phyloP scores from a whole-genome alignment of 2,329 filamentous ascomycete genomes.

The Hypoxylon rubiginosum region DNA sequence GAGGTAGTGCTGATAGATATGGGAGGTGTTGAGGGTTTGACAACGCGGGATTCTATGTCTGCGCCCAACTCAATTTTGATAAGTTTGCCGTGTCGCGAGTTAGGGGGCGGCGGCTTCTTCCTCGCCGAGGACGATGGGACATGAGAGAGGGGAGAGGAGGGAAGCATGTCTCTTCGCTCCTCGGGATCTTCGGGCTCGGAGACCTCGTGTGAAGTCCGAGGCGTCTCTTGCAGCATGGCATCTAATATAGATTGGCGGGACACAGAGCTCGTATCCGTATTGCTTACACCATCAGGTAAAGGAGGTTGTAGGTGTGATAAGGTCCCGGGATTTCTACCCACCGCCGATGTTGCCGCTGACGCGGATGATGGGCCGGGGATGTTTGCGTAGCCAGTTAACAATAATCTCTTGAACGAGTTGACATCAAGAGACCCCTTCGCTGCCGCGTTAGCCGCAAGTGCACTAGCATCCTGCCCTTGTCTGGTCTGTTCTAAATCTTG shows the following conservation, averaged over 20 bases:
- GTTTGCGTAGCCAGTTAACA: conserved; percentile 78
- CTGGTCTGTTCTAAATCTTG: conserved; percentile 62
- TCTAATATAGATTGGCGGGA: conserved; percentile 72
- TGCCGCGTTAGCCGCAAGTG: conserved; percentile 50
- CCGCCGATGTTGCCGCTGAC: conserved; percentile 45
- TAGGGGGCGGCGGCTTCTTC: conserved; percentile 77
- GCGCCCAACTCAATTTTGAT: conserved; percentile 68
- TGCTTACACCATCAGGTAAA: conserved; percentile 61
- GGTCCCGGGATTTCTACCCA: conserved; percentile 37
- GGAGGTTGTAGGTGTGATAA: conserved; percentile 44
- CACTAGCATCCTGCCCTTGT: conserved; percentile 51
- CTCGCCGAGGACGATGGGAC: conserved; percentile 47
- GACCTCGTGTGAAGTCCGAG: conserved; percentile 70
- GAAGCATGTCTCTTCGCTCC: conserved; percentile 56
- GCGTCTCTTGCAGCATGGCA: conserved; percentile 60
- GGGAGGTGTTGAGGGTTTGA: conserved; percentile 27
- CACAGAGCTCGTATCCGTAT: conserved; percentile 70
- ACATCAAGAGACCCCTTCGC: conserved; percentile 74
- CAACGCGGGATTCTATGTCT: conserved; percentile 50
- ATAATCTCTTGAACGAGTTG: conserved; percentile 80
- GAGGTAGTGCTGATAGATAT: conserved; percentile 43
- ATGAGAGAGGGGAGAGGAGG: conserved; percentile 45
- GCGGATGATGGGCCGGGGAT: conserved; percentile 44
- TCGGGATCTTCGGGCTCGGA: conserved; percentile 64
- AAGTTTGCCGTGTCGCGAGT: conserved; percentile 81